These are phyloP conservation scores for Dendrobium chrysotoxum DNA, from an alignment of 106 monocot species.

Conservation along the genomic window DNA sequence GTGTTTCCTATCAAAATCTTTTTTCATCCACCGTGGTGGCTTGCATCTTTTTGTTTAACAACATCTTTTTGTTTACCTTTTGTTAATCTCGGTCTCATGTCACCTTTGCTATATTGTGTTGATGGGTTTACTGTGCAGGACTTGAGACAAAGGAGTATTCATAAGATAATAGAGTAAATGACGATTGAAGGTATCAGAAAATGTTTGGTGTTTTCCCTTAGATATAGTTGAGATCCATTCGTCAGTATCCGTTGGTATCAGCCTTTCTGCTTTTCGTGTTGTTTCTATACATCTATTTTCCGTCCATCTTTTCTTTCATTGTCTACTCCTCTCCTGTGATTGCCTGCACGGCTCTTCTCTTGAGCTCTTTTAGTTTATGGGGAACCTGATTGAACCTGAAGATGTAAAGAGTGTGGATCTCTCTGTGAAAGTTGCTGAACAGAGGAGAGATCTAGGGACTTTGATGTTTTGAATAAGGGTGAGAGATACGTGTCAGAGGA, in stretches of 20 bases:
- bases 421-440: slow-evolving; percentile 1
- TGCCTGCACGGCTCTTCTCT: slow-evolving; percentile 62
- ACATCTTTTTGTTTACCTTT: too few species aligned
- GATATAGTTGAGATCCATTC: slow-evolving; percentile 16
- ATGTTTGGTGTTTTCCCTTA: slow-evolving; percentile 14
- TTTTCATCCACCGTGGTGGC: too few species aligned
- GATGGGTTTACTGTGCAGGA: slow-evolving; percentile 5
- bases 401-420: slow-evolving; percentile 13
- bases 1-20: too few species aligned
- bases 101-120: background rate
- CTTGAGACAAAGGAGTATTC: background rate
- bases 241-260: slow-evolving; percentile 46
- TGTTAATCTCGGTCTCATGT: too few species aligned
- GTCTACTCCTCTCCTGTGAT: slow-evolving; percentile 47
- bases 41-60: too few species aligned
- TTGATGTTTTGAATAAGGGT: background rate
- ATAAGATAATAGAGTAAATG: background rate
- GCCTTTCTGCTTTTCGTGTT: slow-evolving; percentile 33
- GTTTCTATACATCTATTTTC: slow-evolving; percentile 42
- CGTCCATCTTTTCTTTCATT: slow-evolving; percentile 49
- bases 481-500: background rate
- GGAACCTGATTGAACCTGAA: slow-evolving; percentile 43
- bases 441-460: background rate
- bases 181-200: slow-evolving; percentile 8
- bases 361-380: slow-evolving; percentile 56